Evolutionary conservation across 2,329 filamentous ascomycete species (phyloP), one percentile per base, ranked within the genome.

Genomic region (Paradendryphiella salina): DNA sequence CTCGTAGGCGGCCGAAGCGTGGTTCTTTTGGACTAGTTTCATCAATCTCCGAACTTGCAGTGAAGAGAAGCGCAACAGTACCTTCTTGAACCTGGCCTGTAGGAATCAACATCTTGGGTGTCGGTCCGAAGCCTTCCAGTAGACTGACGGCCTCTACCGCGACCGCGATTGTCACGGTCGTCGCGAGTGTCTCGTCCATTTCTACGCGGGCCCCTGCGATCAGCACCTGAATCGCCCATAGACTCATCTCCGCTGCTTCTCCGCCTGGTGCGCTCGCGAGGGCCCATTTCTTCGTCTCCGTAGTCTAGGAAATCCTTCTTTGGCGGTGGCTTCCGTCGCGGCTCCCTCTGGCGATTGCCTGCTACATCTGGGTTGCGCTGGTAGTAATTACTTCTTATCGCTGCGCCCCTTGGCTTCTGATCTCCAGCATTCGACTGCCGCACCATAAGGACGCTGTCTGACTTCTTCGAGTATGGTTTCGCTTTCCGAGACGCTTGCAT

Each of bases 361-460:
- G 90, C 60, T 86, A 85, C 2, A 88, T 96, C 89, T 1, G 93
- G 93, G 63, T 97, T 89, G 65, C 94, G 82, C 29, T 96, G 84
- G 70, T 99, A 99, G 76, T 95, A 97, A 10, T 90, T 83, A 74
- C 93, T 97, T 54, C 88, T 82, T 42, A 87, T 82, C 9, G 90
- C 84, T 1, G 94, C 93, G 33, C 89, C 87, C 35, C 79, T 82
- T 64, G 85, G 82, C 75, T 99, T 99, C 69, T 81, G 87, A 75
- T 99, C 94, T 17, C 84, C 80, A 20, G 81, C 78, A 5, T 91
- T 82, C 0, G 92, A 87, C 54, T 89, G 81, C 40, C 94, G 85
- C 34, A 96, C 79, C 51, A 85, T 82, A 3, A 99, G 78, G 20
- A 80, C 79, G 34, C 83, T 80, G 26, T 91, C 85, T 3, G 90